A percentile compares a stretch with the other conserved stretches of the same genome.
Evolutionary conservation across 495 filamentous ascomycete genomes (phyloP).

Genomic region (Lasiosphaeria hispida): DNA sequence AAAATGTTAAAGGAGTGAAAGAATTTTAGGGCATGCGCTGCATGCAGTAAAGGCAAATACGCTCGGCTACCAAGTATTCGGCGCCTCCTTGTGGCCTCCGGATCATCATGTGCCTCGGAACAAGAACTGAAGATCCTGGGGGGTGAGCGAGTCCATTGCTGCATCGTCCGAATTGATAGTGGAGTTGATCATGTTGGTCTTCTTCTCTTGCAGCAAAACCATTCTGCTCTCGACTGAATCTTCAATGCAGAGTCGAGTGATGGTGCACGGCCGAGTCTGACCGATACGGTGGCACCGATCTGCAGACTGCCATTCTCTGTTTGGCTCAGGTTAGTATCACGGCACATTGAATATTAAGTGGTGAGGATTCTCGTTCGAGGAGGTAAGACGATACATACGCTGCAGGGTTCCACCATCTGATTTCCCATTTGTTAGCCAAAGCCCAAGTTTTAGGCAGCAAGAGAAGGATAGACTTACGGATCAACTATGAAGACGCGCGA

Average conservation of each 20-base stretch:
- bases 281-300: slow-evolving; percentile 97
- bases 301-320: slow-evolving; percentile 85
- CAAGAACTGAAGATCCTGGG: slow-evolving; percentile 90
- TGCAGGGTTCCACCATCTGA: slow-evolving; percentile 93
- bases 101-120: slow-evolving; percentile 61
- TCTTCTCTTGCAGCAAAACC: slow-evolving; percentile 94
- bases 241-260: slow-evolving; percentile 90
- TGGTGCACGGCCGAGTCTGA: slow-evolving; percentile 87
- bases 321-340: slow-evolving; percentile 1
- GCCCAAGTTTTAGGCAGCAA: slow-evolving; percentile 20
- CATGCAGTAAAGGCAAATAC: neutral
- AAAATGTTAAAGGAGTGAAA: too few species aligned
- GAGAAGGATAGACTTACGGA: slow-evolving; percentile 58
- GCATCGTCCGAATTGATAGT: slow-evolving; percentile 89
- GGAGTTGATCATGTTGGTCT: slow-evolving; percentile 90
- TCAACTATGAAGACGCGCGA: slow-evolving; percentile 93
- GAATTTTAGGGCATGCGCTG: neutral
- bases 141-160: slow-evolving; percentile 84
- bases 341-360: neutral
- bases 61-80: neutral
- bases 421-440: slow-evolving; percentile 18
- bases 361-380: neutral
- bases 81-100: neutral
- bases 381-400: slow-evolving; percentile 42
- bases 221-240: slow-evolving; percentile 95